Base-by-base conservation (phyloP, 1,139 yeast genomes). In the Maudiozyma humilis region DNA sequence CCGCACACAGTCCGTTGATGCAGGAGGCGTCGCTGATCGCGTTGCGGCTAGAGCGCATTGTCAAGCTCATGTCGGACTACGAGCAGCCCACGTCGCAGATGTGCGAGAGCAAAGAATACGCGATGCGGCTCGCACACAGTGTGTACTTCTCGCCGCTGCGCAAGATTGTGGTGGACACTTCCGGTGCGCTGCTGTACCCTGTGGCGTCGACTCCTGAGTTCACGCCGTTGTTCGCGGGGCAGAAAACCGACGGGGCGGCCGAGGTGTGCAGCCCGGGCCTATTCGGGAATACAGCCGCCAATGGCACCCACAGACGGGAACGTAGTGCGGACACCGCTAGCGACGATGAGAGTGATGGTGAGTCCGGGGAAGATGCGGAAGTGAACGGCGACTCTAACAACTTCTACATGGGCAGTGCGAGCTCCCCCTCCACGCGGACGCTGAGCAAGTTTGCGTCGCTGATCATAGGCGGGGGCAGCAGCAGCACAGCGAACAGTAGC, bases 71-170 rank as follows among this genome's bases (percentile, higher is more conserved):
- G 25, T 48, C 56, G 15, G 57, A 53, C 42, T 58, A 54, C 42
- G 65, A 60, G 42, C 50, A 48, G 38, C 59, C 62, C 2, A 46
- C 51, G n/a, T 55, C 51, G 23, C 45, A 44, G 19, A 43, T 51
- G 4, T 42, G 51, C 7, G 48, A 29, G 8, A 32, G 41, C 30
- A 18, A 31, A 18, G 31, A 40, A 14, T 45, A 43, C 36, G 40
- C 44, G 2, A 16, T 10, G 12, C 12, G n/a, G 16, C 37, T 47
- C 12, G 45, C 44, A 10, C 15, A 15, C n/a, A 40, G 45, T 18
- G 30, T 45, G 2, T 42, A 20, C 13, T 39, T 33, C 13, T 29
- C 45, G 8, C 10, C 25, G 8, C 32, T 27, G n/a, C 17, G 18
- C 10, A n/a, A 19, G 12, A 36, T 45, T 4, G 13, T 29, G 29